These are phyloP conservation scores for Sarcodon aspratus DNA, from an alignment of 768 basidiomycete species.

Conservation along the genomic window DNA sequence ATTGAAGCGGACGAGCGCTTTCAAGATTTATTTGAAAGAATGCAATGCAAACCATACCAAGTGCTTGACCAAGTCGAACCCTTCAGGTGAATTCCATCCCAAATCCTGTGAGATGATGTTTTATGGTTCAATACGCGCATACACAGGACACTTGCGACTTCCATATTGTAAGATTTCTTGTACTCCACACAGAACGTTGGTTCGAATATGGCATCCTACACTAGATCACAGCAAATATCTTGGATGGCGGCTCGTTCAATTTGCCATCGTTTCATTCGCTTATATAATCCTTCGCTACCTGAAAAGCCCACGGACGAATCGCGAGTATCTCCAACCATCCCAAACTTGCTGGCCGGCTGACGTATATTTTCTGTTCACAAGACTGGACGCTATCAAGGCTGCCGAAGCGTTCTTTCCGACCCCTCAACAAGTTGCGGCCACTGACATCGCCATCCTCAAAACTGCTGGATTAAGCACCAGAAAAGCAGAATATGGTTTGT, in stretches of 20 bases:
- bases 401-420: conserved; percentile 45
- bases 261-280: conserved; percentile 62
- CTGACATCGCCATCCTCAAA: conserved; percentile 46
- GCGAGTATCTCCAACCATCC: conserved; percentile 20
- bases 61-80: conserved; percentile 69
- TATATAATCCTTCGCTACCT: conserved; percentile 66
- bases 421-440: conserved; percentile 53
- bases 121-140: not conserved
- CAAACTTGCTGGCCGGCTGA: conserved; percentile 4
- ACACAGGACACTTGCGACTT: conserved; percentile 52
- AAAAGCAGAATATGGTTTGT: conserved; percentile 85
- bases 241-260: conserved; percentile 84
- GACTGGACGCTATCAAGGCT: conserved; percentile 5
- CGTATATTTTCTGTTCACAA: not conserved
- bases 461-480: conserved; percentile 69
- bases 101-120: not conserved
- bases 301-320: conserved; percentile 47
- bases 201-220: not conserved
- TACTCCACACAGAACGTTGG: not conserved
- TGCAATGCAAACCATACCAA: conserved; percentile 71
- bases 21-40: conserved; percentile 46
- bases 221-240: conserved; percentile 71
- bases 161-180: conserved; percentile 44
- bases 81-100: conserved; percentile 42
- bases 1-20: conserved; percentile 60